Evolutionary conservation across 2,329 filamentous ascomycete genomes (phyloP).

Genomic region (Didymosphaeria variabile): DNA sequence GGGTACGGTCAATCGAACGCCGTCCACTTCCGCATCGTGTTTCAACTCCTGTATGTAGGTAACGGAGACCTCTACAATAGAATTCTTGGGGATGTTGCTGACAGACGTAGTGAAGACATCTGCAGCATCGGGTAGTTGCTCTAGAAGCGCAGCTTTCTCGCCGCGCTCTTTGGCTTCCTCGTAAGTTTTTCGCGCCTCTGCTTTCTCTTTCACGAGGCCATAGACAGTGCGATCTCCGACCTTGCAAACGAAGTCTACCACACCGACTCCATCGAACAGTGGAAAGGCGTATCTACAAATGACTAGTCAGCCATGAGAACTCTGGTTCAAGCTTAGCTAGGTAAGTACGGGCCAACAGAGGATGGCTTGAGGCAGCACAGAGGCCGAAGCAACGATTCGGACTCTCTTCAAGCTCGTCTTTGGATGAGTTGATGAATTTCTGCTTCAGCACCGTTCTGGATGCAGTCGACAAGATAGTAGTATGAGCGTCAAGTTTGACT

Average conservation of each 20-base stretch:
- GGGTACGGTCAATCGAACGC: conserved; percentile 72
- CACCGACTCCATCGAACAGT: conserved; percentile 73
- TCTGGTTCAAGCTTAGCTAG: neutral
- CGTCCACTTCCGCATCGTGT: conserved; percentile 72
- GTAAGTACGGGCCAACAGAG: neutral
- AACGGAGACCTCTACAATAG: conserved; percentile 66
- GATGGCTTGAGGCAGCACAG: neutral
- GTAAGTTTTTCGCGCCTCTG: conserved; percentile 67
- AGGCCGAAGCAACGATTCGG: too few relatives aligned
- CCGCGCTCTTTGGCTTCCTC: conserved; percentile 65
- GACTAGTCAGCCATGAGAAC: neutral
- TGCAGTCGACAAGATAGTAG: conserved; percentile 64
- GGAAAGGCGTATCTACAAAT: conserved; percentile 68
- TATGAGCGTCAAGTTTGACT: conserved; percentile 64
- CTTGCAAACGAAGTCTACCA: conserved; percentile 71
- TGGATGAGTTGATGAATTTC: conserved; percentile 67
- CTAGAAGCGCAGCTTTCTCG: conserved; percentile 69
- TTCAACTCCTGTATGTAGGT: conserved; percentile 74
- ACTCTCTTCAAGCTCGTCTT: conserved; percentile 54
- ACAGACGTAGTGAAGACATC: conserved; percentile 74
- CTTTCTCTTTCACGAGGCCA: conserved; percentile 71
- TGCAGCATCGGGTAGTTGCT: conserved; percentile 64
- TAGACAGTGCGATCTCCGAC: conserved; percentile 66
- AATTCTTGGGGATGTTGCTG: conserved; percentile 68
- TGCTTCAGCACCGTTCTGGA: conserved; percentile 62